Evolutionary conservation across 208 protist genomes (phyloP).

Genomic region (Crithidia bombi): DNA sequence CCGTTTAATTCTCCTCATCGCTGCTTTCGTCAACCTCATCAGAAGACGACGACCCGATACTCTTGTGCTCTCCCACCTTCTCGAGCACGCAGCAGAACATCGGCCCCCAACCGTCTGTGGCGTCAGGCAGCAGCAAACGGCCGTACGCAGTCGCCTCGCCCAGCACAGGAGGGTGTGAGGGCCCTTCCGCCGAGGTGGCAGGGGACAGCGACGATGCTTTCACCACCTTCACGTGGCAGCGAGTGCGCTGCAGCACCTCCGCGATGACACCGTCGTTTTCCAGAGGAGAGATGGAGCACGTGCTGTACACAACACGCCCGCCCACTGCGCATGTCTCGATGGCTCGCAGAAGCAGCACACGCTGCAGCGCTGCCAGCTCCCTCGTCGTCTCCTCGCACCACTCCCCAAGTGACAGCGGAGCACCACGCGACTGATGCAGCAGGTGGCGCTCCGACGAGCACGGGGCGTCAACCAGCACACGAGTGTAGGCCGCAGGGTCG

Average conservation of each 20-base stretch:
- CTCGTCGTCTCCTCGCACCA: conserved; percentile 48
- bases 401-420: conserved; percentile 46
- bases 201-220: neutral
- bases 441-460: conserved; percentile 94
- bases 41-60: conserved; percentile 22
- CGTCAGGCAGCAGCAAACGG: conserved; percentile 78
- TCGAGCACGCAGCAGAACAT: conserved; percentile 78
- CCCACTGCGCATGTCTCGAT: conserved; percentile 77
- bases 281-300: conserved; percentile 84
- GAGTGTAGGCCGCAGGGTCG: conserved; percentile 62
- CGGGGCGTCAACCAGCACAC: conserved; percentile 92
- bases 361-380: conserved; percentile 60
- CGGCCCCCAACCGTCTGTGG: conserved; percentile 60
- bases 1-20: neutral
- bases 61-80: conserved; percentile 53
- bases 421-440: conserved; percentile 63
- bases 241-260: conserved; percentile 60
- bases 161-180: conserved; percentile 22
- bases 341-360: conserved; percentile 67
- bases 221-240: conserved; percentile 61
- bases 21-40: conserved; percentile 31
- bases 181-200: conserved; percentile 2
- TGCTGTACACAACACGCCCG: conserved; percentile 92
- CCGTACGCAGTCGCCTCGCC: conserved; percentile 73
- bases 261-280: conserved; percentile 91